phyloP scores from a whole-genome alignment of 176 grass and related monocot genomes.

The Cymbopogon citratus region DNA sequence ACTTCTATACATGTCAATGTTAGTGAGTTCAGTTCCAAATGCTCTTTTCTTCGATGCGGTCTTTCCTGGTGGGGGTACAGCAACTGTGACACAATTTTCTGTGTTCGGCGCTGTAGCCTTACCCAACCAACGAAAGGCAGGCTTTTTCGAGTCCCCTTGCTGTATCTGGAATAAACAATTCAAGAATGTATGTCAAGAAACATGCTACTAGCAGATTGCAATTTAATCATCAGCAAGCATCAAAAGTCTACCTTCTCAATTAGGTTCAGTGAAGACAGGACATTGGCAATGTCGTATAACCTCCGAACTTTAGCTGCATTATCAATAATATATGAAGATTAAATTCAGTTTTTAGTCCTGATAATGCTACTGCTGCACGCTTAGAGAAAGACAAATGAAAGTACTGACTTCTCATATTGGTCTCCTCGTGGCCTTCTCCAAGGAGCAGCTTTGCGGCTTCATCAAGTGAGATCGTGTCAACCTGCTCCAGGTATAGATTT shows the following conservation, averaged over 20 bases:
- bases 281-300: constrained; percentile 89
- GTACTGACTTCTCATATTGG: constrained; percentile 77
- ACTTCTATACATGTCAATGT: constrained; percentile 45
- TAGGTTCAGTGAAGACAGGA: constrained; percentile 72
- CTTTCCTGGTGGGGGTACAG: constrained; percentile 20
- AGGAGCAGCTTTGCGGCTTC: constrained; percentile 71
- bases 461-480: constrained; percentile 69
- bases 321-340: neutral
- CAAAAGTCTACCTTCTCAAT: constrained; percentile 62
- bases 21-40: constrained; percentile 84
- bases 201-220: neutral
- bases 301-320: constrained; percentile 78
- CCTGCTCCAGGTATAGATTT: constrained; percentile 28
- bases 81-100: constrained; percentile 38
- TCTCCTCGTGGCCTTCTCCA: constrained; percentile 51
- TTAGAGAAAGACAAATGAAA: neutral
- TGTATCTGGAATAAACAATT: constrained; percentile 51
- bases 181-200: constrained; percentile 20
- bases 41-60: constrained; percentile 50
- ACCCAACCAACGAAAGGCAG: constrained; percentile 82
- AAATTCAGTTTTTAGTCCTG: neutral
- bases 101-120: constrained; percentile 16
- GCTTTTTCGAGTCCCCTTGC: constrained; percentile 61
- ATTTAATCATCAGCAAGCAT: neutral
- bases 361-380: neutral